Base-by-base conservation (phyloP, 441 rosid species). In the Manihot esculenta region DNA sequence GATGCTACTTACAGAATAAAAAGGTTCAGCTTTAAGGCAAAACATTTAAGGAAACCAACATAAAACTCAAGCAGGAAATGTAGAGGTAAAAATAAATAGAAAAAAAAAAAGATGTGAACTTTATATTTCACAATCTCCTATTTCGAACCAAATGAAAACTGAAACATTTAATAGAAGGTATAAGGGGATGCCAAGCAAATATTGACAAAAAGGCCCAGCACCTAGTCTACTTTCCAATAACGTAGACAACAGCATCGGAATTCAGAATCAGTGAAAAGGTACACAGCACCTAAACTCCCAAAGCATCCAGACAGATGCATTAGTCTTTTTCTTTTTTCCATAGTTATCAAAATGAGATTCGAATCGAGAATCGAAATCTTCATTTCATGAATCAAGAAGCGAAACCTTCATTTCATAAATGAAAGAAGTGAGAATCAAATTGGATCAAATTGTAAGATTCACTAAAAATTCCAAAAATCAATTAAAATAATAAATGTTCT, bases 221-320 rank as follows among this genome's bases (percentile, higher is more conserved):
- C 38, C 15, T 30, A 50, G 48, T 30, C 27, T 51, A 12, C 11
- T 14, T 17, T 53, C 26, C 13, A 20, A 24, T 42, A 41, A 62
- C 54, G 3, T 21, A 21, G 17, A 23, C 30, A 30, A 51, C 7
- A 30, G 47, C 45, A 51, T 66, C 24, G 56, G 42, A 24, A 41
- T 42, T 68, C 62, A 68, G 54, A 24, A 10, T 68, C 24, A 24
- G 65, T 23, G 5, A 20, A 30, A 69, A 58, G 20, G 27, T 59
- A 56, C 18, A 14, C 47, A 47, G 27, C 12, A 7, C 12, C 21
- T 5, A 63, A 15, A 63, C 20, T 13, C 44, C 27, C 30, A 44
- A 62, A 42, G 30, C 23, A 48, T 48, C 23, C 57, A 65, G 21
- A 23, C 15, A 14, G 24, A 57, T 5, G 62, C 62, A 27, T n/a